A percentile compares a stretch with the other conserved stretches of the same genome.
These are phyloP conservation scores for Aleurites moluccanus DNA, from an alignment of 441 rosid species.

Conservation along the genomic window DNA sequence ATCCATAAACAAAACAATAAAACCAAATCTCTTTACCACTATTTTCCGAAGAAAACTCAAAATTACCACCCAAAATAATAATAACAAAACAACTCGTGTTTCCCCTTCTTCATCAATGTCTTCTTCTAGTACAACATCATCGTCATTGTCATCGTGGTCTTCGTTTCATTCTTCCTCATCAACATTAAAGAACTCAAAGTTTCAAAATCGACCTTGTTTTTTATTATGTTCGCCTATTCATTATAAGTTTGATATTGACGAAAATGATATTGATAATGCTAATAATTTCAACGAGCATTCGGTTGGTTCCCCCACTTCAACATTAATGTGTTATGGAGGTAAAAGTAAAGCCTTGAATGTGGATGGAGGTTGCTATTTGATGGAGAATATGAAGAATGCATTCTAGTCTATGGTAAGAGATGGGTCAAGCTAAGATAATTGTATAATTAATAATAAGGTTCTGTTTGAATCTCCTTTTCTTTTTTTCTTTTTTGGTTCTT, in stretches of 20 bases:
- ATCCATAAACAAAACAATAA: slow-evolving; percentile 26
- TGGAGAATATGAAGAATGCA: slow-evolving; percentile 44
- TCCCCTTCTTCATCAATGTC: slow-evolving; percentile 15
- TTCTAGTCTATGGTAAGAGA: slow-evolving; percentile 39
- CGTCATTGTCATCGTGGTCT: neutral
- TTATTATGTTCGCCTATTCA: slow-evolving; percentile 4
- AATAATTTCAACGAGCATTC: neutral
- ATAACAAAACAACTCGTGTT: slow-evolving; percentile 1
- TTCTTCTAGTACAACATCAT: slow-evolving; percentile 9
- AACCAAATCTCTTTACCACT: slow-evolving; percentile 11
- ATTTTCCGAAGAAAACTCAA: slow-evolving; percentile 3
- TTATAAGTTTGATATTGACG: neutral
- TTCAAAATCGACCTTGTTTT: neutral
- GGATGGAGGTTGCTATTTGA: slow-evolving; percentile 33
- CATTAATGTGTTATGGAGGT: neutral
- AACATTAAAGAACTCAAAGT: neutral
- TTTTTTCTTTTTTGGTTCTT: neutral
- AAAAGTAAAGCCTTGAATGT: slow-evolving; percentile 10
- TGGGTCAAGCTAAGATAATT: slow-evolving; percentile 24
- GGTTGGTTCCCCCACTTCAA: neutral
- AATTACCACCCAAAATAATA: neutral
- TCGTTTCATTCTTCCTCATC: neutral
- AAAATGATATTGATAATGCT: neutral
- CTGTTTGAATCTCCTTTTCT: neutral
- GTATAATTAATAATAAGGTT: neutral